Evolutionary conservation across 2,329 filamentous ascomycete genomes (phyloP).

Genomic region (Huntiella abstrusa): DNA sequence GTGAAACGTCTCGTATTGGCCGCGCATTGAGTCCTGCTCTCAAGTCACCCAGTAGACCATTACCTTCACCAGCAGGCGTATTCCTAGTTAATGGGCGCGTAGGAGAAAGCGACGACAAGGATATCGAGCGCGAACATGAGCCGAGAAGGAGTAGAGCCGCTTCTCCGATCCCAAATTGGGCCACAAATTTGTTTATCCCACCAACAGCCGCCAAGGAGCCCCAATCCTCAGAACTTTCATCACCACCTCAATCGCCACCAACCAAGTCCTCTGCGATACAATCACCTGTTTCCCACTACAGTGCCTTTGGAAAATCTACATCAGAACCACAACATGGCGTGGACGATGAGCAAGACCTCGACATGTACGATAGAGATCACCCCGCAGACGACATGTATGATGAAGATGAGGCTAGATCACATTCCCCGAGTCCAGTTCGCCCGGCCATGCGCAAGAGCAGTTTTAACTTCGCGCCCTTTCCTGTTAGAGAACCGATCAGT

Average conservation of each 20-base stretch:
- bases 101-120: not conserved
- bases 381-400: conserved; percentile 21
- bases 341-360: conserved; percentile 7
- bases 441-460: conserved; percentile 80
- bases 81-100: not conserved
- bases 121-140: not conserved
- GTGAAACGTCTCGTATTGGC: not conserved
- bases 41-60: not conserved
- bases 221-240: not conserved
- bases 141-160: conserved; percentile 1
- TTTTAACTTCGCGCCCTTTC: conserved; percentile 80
- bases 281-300: not conserved
- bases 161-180: conserved; percentile 5
- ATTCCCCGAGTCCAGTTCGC: conserved; percentile 54
- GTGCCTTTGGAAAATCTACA: not conserved
- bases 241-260: conserved; percentile 1
- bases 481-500: conserved; percentile 70
- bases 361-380: conserved; percentile 8
- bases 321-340: not conserved
- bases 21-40: conserved; percentile 1
- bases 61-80: not conserved
- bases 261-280: not conserved
- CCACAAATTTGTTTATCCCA: conserved; percentile 2
- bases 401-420: conserved; percentile 42
- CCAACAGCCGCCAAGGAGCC: conserved; percentile 3